Base-by-base conservation (phyloP, 1,139 yeast genomes). In the Hansenula anomala region DNA sequence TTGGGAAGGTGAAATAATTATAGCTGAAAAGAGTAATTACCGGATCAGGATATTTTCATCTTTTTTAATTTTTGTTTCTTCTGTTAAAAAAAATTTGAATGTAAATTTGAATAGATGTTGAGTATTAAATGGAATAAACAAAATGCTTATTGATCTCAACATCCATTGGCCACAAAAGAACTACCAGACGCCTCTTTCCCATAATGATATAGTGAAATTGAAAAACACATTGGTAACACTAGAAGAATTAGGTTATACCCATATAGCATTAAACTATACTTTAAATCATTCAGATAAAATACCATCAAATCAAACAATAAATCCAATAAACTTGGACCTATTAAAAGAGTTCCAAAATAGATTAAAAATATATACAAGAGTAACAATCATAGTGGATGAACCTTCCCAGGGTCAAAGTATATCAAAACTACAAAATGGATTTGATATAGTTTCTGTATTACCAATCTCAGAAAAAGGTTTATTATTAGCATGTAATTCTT, bases 381-480 rank as follows among this genome's bases (percentile, higher is more conserved):
- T 86, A 23, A 92, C 97, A 0, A 58, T 92, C 7, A 66, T 79
- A 6, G 73, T 88, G 10, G 85, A 79, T 46, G 97, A 89, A 47
- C 81, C 92, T 1, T 69, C 90, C 7, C 84, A 84, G 49, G 78
- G 86, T 36, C 92, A 84, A 50, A 78, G 82, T 23, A 64, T 88
- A 28, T 68, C 83, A 24, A 78, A 76, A 52, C 65, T 81, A 39
- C 79, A 76, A 41, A 71, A 68, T 46, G 66, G 71, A 19, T 94
- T 84, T 58, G 97, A 92, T 58, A 60, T 92, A 4, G 70, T 92
- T 12, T 87, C 97, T 0, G 80, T 90, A 1, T 76, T 82, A 46
- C 98, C 98, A 1, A 58, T 71, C 28, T 76, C 81, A 40, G 98
- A 92, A 54, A 82, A 80, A 55, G 86, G 92, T 6, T 67, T 92